phyloP scores from a whole-genome alignment of 1,139 yeast species.

The Zygotorulaspora mrakii region DNA sequence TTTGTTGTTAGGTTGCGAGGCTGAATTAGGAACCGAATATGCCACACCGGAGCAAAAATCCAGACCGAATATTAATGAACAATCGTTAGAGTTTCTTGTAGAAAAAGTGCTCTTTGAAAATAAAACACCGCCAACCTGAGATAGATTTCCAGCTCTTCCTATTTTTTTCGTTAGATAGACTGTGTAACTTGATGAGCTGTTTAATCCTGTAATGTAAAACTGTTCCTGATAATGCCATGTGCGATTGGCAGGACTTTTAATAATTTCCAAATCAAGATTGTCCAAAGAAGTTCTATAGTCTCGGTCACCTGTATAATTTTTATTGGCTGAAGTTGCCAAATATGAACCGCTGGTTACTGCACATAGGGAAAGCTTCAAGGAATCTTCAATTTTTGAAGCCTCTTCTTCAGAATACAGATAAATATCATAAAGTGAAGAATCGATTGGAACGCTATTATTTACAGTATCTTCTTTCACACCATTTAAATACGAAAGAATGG shows the following conservation, averaged over 20 bases:
- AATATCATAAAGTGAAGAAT: slow-evolving; percentile 40
- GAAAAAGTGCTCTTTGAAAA: slow-evolving; percentile 57
- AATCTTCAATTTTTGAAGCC: slow-evolving; percentile 39
- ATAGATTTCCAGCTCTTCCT: slow-evolving; percentile 39
- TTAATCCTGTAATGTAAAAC: slow-evolving; percentile 59
- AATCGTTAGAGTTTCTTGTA: slow-evolving; percentile 55
- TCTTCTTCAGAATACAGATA: slow-evolving; percentile 47
- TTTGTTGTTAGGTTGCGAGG: slow-evolving; percentile 23
- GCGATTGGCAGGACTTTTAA: slow-evolving; percentile 46
- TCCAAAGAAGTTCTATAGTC: slow-evolving; percentile 11
- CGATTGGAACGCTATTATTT: slow-evolving; percentile 36
- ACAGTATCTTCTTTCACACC: background rate
- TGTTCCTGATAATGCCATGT: slow-evolving; percentile 54
- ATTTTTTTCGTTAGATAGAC: slow-evolving; percentile 56
- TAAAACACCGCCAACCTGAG: slow-evolving; percentile 60
- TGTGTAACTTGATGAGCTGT: slow-evolving; percentile 57
- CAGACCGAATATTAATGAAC: slow-evolving; percentile 70
- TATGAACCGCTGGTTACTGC: slow-evolving; percentile 51
- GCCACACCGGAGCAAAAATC: slow-evolving; percentile 80
- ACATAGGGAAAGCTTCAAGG: slow-evolving; percentile 63
- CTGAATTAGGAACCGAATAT: slow-evolving; percentile 74
- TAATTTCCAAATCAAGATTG: slow-evolving; percentile 20
- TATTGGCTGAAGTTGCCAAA: slow-evolving; percentile 38
- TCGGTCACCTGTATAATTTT: slow-evolving; percentile 8
- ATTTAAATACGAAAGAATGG: background rate